phyloP scores from a whole-genome alignment of 495 filamentous ascomycete species.

The Podospora pseudocomata region DNA sequence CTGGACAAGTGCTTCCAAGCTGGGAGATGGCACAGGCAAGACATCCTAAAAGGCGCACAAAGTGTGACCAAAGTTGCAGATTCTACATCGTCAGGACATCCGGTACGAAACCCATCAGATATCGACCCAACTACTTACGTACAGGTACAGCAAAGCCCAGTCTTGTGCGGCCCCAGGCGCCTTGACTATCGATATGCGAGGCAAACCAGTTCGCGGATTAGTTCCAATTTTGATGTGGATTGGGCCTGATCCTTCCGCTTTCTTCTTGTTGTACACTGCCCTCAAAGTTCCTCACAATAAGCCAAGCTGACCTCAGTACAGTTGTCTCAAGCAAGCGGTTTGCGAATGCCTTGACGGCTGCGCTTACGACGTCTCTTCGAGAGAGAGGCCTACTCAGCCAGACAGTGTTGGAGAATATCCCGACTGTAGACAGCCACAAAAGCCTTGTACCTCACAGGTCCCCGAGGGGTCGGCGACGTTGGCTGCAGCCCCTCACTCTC shows the following conservation, averaged over 20 bases:
- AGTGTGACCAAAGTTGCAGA: background rate
- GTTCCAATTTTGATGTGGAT: background rate
- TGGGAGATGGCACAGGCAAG: no score
- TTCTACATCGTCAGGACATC: background rate
- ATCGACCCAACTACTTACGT: background rate
- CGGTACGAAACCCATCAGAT: no score
- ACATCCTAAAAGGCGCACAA: background rate
- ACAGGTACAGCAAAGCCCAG: background rate
- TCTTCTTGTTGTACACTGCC: background rate
- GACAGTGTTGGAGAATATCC: background rate
- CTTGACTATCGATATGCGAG: background rate
- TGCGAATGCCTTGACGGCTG: background rate
- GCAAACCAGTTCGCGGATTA: background rate
- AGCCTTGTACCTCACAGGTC: constrained; percentile 3
- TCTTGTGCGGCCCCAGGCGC: background rate
- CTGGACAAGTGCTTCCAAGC: background rate
- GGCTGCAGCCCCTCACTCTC: background rate
- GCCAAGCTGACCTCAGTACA: background rate
- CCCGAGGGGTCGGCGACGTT: constrained; percentile 3
- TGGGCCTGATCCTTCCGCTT: background rate
- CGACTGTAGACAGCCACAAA: constrained; percentile 3
- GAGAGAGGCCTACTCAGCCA: background rate
- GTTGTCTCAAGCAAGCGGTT: constrained; percentile 2
- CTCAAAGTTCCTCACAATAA: background rate
- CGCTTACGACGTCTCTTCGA: background rate